Evolutionary conservation across 768 basidiomycete genomes (phyloP), one percentile per base, ranked within the genome.

Genomic region (Mycena crocata): DNA sequence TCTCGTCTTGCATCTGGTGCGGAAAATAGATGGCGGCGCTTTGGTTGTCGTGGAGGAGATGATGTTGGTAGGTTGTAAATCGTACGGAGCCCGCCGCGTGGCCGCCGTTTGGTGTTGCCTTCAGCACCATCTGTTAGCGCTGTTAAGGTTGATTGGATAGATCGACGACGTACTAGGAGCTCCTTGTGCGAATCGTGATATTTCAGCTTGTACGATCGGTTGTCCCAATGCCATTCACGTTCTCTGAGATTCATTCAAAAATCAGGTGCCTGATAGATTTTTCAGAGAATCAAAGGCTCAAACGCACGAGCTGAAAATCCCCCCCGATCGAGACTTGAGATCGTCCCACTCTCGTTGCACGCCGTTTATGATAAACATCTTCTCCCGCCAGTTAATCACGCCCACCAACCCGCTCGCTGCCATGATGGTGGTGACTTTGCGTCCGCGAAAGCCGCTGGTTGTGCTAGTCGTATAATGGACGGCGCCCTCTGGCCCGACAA

Each of bases 341-440:
- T 55, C 7, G 5, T 51, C 31, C n/a, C 5, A 10, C 24, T 28
- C 13, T 28, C 28, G 21, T n/a, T 44, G 24, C 5, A 32, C 50
- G 3, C 61, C 61, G 37, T 62, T 44, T 14, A 62, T 19, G 15
- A 19, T 15, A 40, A 62, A 54, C 21, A 21, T n/a, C 19, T 62
- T 54, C 23, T 45, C 50, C 37, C 61, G 61, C 61, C 61, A 62
- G n/a, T 62, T 28, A 14, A 62, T 54, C 7, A 45, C 24, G 2
- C 61, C 61, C 7, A 55, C 42, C 19, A 48, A 21, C 42, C 61
- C 61, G 32, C 51, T 45, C 6, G 51, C 30, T 7, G 61, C 35
- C 4, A 13, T 40, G 31, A 62, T 35, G 34, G 50, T 37, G 3
- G 61, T 62, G 12, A 32, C 15, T 40, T 62, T 62, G 26, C 42